Percentiles rank a stretch among this genome's conserved stretches.
Conservation (phyloP, 2,329 filamentous ascomycete genomes). For the Neonectria ditissima region DNA sequence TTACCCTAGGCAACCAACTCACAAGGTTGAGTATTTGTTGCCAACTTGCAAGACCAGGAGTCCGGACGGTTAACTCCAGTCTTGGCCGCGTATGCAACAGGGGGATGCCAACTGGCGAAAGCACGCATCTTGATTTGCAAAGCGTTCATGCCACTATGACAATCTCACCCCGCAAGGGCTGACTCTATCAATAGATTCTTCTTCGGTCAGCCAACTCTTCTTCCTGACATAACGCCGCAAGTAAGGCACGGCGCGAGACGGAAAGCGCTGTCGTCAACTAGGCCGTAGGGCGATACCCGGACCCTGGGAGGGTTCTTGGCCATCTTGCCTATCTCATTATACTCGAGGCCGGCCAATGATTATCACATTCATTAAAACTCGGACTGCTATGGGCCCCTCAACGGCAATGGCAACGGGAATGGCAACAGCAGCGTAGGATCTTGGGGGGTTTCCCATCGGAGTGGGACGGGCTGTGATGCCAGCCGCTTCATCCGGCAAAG, state of each 20-base stretch:
- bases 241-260: constrained; percentile 2
- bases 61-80: constrained; percentile 5
- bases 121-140: constrained; percentile 7
- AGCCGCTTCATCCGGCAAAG: constrained; percentile 20
- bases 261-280: constrained; percentile 2
- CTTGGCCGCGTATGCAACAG: neutral
- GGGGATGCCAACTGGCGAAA: neutral
- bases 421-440: constrained; percentile 5
- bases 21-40: neutral
- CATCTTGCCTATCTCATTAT: constrained; percentile 15
- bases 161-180: constrained; percentile 19
- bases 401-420: constrained; percentile 4
- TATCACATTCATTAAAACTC: constrained; percentile 7
- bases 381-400: neutral
- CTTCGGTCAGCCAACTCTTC: constrained; percentile 18
- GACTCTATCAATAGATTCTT: constrained; percentile 23
- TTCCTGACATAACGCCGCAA: constrained; percentile 19
- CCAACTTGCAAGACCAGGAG: neutral
- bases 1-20: constrained; percentile 7
- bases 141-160: constrained; percentile 1
- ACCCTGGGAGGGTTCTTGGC: constrained; percentile 5
- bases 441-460: constrained; percentile 16
- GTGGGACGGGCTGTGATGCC: constrained; percentile 20
- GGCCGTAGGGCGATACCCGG: neutral
- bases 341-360: neutral